These are phyloP conservation scores for Plasmodium knowlesi DNA, from an alignment of 169 alveolate genomes.

Conservation along the genomic window DNA sequence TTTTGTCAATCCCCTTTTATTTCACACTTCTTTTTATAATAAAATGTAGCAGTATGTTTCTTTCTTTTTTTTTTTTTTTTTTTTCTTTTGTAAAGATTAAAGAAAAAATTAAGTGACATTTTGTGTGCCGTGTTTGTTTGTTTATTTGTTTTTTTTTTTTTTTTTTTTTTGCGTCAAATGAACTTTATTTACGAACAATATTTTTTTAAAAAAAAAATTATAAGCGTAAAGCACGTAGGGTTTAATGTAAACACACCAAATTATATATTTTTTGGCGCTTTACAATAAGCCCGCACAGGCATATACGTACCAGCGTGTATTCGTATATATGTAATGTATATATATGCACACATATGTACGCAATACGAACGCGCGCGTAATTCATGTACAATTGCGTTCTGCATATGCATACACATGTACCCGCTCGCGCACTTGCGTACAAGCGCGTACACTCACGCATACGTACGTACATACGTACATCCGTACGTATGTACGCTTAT, in stretches of 20 bases:
- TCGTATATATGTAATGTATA: neutral
- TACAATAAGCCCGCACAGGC: neutral
- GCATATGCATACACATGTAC: neutral
- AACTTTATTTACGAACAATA: neutral
- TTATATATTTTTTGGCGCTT: neutral
- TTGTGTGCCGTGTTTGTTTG: constrained; percentile 6
- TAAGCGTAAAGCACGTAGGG: constrained; percentile 8
- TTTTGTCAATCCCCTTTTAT: neutral
- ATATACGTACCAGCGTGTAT: neutral
- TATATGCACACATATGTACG: neutral
- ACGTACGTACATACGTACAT: neutral
- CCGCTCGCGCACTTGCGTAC: neutral
- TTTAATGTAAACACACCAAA: neutral
- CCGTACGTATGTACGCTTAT: neutral
- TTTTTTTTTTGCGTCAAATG: neutral
- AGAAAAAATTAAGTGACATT: neutral
- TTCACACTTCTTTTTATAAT: neutral
- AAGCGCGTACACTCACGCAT: constrained; percentile 1
- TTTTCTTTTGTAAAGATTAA: neutral
- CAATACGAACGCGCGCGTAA: neutral
- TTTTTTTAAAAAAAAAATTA: neutral
- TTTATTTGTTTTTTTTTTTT: no score
- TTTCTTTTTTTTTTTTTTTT: neutral
- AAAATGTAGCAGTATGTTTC: neutral
- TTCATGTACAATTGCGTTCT: constrained; percentile 13